Evolutionary conservation across 2,329 filamentous ascomycete species (phyloP).

Genomic region (Diaporthe nobilis): DNA sequence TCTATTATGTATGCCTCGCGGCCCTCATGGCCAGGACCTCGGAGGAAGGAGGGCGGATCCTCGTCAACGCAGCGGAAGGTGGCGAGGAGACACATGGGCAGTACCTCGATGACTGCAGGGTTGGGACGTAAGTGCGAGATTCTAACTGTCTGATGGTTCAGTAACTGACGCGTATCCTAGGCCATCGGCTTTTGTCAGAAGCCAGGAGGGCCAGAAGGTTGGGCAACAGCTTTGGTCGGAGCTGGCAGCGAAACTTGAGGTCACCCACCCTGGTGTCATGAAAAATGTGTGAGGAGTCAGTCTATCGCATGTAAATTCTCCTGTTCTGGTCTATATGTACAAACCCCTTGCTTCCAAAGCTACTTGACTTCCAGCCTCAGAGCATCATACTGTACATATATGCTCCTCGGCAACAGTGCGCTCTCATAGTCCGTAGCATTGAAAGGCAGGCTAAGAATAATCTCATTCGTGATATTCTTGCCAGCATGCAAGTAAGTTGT

Average conservation of each 20-base stretch:
- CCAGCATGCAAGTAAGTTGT: constrained; percentile 62
- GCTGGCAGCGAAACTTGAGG: constrained; percentile 6
- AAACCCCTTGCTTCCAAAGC: background rate
- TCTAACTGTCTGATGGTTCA: too few relatives aligned
- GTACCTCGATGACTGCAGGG: constrained; percentile 52
- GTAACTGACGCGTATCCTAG: background rate
- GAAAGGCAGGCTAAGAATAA: constrained; percentile 71
- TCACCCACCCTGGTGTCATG: background rate
- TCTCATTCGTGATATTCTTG: constrained; percentile 59
- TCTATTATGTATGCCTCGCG: constrained; percentile 31
- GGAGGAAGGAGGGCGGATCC: constrained; percentile 58
- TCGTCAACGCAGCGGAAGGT: constrained; percentile 50
- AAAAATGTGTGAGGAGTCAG: background rate
- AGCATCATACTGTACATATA: constrained; percentile 78
- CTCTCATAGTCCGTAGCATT: constrained; percentile 72
- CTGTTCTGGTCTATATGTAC: background rate
- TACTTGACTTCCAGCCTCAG: constrained; percentile 69
- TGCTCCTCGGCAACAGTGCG: constrained; percentile 65
- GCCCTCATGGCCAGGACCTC: constrained; percentile 57
- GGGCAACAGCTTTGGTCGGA: constrained; percentile 14
- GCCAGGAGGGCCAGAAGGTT: constrained; percentile 4
- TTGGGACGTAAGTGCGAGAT: constrained; percentile 47
- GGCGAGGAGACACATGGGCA: constrained; percentile 52
- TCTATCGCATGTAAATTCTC: background rate
- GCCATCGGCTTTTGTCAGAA: constrained; percentile 4